These are phyloP conservation scores for Brassica nigra DNA, from an alignment of 345 rosid genomes.

Conservation along the genomic window DNA sequence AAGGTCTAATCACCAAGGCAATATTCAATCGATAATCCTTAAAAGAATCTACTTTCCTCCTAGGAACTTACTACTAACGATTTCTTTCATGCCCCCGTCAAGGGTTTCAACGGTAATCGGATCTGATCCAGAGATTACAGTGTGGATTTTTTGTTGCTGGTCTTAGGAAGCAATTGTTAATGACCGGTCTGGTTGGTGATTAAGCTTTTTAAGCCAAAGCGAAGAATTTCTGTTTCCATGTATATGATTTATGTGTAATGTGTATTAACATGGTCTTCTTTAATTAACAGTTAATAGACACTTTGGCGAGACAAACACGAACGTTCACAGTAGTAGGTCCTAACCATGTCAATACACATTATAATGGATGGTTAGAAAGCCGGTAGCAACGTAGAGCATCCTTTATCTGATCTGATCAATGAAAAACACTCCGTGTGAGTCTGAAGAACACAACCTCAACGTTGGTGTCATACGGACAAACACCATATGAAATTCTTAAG, in stretches of 20 bases:
- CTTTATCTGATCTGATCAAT: conserved; percentile 46
- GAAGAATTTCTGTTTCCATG: background rate
- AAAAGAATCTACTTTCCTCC: no score
- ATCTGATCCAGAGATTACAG: conserved; percentile 40
- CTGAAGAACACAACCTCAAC: conserved; percentile 47
- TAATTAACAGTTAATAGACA: conserved; percentile 70
- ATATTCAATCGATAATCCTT: no score
- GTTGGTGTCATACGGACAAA: conserved; percentile 50
- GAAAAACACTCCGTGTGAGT: conserved; percentile 51
- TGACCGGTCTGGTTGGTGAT: conserved; percentile 5
- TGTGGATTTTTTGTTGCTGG: conserved; percentile 91
- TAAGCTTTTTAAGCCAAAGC: conserved; percentile 41
- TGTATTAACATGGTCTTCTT: conserved; percentile 3
- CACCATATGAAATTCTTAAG: conserved; percentile 33
- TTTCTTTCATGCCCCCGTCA: conserved; percentile 70
- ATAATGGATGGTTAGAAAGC: conserved; percentile 36
- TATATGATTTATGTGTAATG: background rate
- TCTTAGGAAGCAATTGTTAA: conserved; percentile 79
- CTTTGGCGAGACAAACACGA: conserved; percentile 97
- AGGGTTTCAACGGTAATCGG: conserved; percentile 74
- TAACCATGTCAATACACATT: conserved; percentile 54
- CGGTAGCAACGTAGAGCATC: conserved; percentile 16
- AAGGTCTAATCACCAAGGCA: no score
- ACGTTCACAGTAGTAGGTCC: conserved; percentile 89
- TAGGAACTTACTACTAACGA: conserved; percentile 81